Evolutionary conservation across 176 grass and related monocot genomes (phyloP).

Genomic region (Typha latifolia): DNA sequence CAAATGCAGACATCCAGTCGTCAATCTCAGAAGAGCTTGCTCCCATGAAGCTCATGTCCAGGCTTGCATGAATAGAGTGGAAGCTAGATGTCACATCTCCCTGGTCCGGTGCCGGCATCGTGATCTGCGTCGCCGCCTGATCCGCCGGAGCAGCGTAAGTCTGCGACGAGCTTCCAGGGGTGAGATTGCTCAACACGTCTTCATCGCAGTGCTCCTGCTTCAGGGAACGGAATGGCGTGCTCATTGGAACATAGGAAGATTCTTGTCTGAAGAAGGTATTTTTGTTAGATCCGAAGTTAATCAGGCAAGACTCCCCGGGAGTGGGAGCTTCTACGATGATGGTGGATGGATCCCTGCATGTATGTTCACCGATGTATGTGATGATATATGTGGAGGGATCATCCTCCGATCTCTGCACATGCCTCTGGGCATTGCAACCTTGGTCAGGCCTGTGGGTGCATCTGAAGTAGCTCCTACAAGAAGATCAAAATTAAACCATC

Average conservation of each 20-base stretch:
- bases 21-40: no score
- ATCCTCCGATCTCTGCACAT: slow-evolving; percentile 50
- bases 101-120: slow-evolving; percentile 20
- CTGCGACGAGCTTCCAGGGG: slow-evolving; percentile 20
- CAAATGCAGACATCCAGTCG: no score
- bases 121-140: neutral
- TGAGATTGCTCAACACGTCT: slow-evolving; percentile 63
- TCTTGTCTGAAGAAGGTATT: neutral
- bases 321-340: neutral
- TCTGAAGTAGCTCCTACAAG: slow-evolving; percentile 68
- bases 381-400: slow-evolving; percentile 25
- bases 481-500: no score
- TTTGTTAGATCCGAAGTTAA: slow-evolving; percentile 34
- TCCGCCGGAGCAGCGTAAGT: neutral
- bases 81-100: slow-evolving; percentile 58
- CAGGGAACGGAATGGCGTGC: slow-evolving; percentile 9
- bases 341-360: slow-evolving; percentile 39
- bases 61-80: neutral
- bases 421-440: slow-evolving; percentile 46
- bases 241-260: neutral
- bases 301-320: slow-evolving; percentile 19
- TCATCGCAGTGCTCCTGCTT: slow-evolving; percentile 39
- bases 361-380: slow-evolving; percentile 73
- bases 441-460: slow-evolving; percentile 88
- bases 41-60: neutral